Conservation (phyloP, 2,329 filamentous ascomycete species). For the Diaporthe sp. region DNA sequence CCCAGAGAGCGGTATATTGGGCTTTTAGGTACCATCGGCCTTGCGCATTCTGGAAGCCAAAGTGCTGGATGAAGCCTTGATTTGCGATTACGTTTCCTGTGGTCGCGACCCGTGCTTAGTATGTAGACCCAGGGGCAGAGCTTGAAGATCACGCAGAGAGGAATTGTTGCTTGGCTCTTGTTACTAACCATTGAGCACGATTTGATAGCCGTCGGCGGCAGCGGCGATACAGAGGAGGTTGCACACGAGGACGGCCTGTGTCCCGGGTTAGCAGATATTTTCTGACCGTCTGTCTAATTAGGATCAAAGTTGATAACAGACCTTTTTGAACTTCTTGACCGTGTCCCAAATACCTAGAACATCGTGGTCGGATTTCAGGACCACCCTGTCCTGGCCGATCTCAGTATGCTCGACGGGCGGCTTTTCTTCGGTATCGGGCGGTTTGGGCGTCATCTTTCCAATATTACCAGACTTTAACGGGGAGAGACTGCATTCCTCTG, state of each 20-base stretch:
- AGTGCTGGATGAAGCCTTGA: conserved; percentile 40
- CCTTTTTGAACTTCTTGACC: conserved; percentile 21
- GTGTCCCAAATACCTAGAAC: not conserved
- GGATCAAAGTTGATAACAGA: not conserved
- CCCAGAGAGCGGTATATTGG: conserved; percentile 40
- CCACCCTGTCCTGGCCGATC: not conserved
- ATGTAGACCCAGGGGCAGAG: not conserved
- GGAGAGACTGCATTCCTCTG: not conserved
- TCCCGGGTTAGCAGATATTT: not conserved
- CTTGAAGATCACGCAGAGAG: not conserved
- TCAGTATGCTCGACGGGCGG: not conserved
- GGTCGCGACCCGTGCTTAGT: not conserved
- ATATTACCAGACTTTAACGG: too few relatives aligned
- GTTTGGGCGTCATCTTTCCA: not conserved
- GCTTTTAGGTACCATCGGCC: conserved; percentile 37
- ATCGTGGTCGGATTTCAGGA: not conserved
- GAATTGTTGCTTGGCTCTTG: not conserved
- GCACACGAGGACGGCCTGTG: not conserved
- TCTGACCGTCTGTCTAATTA: fast-evolving
- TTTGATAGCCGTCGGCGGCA: not conserved
- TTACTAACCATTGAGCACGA: not conserved
- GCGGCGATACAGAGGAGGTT: not conserved
- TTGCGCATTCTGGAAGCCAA: conserved; percentile 37
- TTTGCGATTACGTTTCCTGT: conserved; percentile 42
- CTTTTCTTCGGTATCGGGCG: not conserved